phyloP scores from a whole-genome alignment of 495 filamentous ascomycete genomes.

The Aspergillus egyptiacus region DNA sequence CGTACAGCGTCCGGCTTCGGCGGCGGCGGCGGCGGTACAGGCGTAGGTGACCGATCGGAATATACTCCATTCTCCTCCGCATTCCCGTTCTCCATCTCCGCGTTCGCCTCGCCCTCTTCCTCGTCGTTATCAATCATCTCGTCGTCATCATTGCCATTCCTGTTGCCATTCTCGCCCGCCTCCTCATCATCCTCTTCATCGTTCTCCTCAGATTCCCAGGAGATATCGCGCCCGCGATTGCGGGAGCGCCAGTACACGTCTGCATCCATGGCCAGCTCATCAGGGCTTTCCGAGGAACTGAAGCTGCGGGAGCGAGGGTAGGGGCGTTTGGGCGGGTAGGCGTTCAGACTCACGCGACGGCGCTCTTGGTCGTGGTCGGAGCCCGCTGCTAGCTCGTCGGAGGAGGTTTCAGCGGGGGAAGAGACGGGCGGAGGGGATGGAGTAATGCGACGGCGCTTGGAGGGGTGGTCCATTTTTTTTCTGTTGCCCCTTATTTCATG shows the following conservation, averaged over 20 bases:
- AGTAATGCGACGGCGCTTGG: conserved; percentile 53
- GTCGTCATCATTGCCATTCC: neutral
- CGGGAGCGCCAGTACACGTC: conserved; percentile 39
- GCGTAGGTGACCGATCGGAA: conserved; percentile 29
- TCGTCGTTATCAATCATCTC: conserved; percentile 2
- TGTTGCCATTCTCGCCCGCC: neutral
- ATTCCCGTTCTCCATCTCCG: conserved; percentile 13
- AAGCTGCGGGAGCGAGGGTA: conserved; percentile 26
- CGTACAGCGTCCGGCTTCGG: conserved; percentile 45
- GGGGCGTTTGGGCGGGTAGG: conserved; percentile 34
- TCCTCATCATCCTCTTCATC: conserved; percentile 5
- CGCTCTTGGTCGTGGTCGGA: conserved; percentile 41
- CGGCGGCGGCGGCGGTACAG: conserved; percentile 35
- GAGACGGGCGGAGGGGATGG: conserved; percentile 21
- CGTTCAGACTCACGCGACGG: conserved; percentile 37
- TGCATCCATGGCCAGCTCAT: conserved; percentile 39
- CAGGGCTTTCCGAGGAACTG: conserved; percentile 39
- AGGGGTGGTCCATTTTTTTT: conserved; percentile 36
- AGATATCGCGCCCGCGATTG: conserved; percentile 24
- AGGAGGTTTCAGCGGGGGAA: conserved; percentile 43
- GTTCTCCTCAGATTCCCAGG: conserved; percentile 7
- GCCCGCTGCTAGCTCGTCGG: conserved; percentile 46
- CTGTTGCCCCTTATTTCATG: neutral
- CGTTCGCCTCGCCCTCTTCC: conserved; percentile 3
- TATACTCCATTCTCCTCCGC: conserved; percentile 10